Conservation (phyloP, 2,329 filamentous ascomycete species). For the Aspergillus ochraceus region DNA sequence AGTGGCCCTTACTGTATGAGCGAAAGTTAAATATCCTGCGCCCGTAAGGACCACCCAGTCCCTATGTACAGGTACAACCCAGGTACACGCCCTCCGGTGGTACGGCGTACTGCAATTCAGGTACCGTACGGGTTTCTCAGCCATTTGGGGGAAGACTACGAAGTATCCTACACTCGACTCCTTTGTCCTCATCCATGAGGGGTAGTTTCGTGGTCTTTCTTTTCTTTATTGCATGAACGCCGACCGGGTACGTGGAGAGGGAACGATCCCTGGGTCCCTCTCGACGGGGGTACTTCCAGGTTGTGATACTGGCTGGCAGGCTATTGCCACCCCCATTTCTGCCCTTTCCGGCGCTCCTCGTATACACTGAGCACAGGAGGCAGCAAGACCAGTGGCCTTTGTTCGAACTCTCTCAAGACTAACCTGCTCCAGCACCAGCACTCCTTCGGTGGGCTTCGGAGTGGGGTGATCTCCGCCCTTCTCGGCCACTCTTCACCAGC, state of each 20-base stretch:
- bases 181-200: neutral
- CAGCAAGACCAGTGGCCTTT: slow-evolving; percentile 7
- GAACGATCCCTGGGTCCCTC: slow-evolving; percentile 4
- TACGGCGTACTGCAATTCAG: neutral
- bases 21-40: slow-evolving; percentile 18
- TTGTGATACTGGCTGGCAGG: neutral
- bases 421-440: slow-evolving; percentile 19
- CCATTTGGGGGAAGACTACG: neutral
- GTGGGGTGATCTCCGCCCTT: slow-evolving; percentile 26
- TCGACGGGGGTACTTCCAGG: neutral
- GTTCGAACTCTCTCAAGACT: neutral
- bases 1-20: slow-evolving; percentile 21
- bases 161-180: neutral
- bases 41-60: neutral
- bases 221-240: neutral
- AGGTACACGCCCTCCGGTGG: neutral
- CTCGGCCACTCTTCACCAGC: slow-evolving; percentile 24
- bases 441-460: slow-evolving; percentile 20
- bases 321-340: neutral
- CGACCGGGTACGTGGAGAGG: neutral
- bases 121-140: neutral
- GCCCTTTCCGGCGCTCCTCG: neutral
- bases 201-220: neutral
- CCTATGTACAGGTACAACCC: neutral
- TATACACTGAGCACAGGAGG: neutral